Percentiles rank a stretch among this genome's conserved stretches.
Conservation (phyloP, 257 asterid genomes). For the Jacaranda mimosifolia region DNA sequence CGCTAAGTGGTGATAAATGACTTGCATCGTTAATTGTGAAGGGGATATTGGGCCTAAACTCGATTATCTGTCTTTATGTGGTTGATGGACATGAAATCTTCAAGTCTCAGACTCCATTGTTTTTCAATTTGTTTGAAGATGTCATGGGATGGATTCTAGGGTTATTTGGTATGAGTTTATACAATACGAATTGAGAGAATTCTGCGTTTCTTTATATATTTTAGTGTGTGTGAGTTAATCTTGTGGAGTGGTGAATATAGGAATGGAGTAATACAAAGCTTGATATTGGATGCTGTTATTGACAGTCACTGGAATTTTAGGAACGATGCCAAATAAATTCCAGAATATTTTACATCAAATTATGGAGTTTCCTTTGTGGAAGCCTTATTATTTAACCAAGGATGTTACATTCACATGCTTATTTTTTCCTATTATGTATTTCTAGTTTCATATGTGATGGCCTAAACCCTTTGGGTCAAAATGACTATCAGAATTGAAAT, state of each 20-base stretch:
- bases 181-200: neutral
- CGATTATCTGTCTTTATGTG: neutral
- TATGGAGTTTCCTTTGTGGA: neutral
- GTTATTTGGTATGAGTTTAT: neutral
- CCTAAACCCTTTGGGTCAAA: slow-evolving; percentile 3
- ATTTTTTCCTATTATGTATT: neutral
- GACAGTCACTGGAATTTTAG: neutral
- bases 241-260: neutral
- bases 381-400: neutral
- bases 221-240: neutral
- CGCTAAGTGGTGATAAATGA: slow-evolving; percentile 6
- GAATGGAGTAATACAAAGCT: neutral
- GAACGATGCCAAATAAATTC: neutral
- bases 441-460: neutral
- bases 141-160: neutral
- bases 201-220: neutral
- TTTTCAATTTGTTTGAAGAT: neutral
- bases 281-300: neutral
- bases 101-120: neutral
- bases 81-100: slow-evolving; percentile 5
- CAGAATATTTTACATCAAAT: neutral
- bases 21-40: slow-evolving; percentile 18
- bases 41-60: neutral
- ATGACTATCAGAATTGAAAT: slow-evolving; percentile 2
- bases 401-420: neutral